Base-by-base conservation (phyloP, 345 rosid genomes). In the Salix caprea region DNA sequence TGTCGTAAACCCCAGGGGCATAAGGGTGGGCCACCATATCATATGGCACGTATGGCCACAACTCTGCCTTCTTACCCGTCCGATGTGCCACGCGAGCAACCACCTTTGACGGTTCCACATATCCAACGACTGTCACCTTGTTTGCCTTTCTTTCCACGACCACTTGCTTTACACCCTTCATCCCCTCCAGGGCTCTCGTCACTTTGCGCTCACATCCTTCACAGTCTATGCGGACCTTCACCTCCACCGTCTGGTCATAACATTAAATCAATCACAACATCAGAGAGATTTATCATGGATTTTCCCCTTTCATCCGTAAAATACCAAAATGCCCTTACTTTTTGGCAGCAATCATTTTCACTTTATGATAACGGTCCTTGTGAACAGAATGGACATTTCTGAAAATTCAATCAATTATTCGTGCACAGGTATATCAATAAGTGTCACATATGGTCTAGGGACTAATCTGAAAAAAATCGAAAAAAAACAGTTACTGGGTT, bases 131-230 rank as follows among this genome's bases (percentile, higher is more conserved):
- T 0, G 99, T 93, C 44, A 96, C 88, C 82, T 93, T 96, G 84
- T 81, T 90, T 42, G 95, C 92, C 68, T 90, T 90, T 5, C 92
- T 89, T 24, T 96, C 98, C 30, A 96, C 94, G 71, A 83, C 85
- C 69, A 96, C 93, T 26, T 91, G 87, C 73, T 86, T 82, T 70
- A 93, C 95, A 0, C 99, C 98, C 80, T 86, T 93, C 97, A 93
- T 93, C 19, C 97, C 98, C 74, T 93, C 97, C 68, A 92, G 82
- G 0, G 97, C 85, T 16, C 84, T 86, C 76, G 87, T 91, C 81
- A 96, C 98, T 62, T 91, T 92, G 69, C 97, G 85, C 84, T 96
- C 99, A 75, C 99, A 96, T 71, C 99, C 99, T 79, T 96, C 98
- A 74, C 99, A 96, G 86, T 96, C 99, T 76, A 96, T 89, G 66